Evolutionary conservation across 169 alveolate genomes (phyloP), one percentile per base, ranked within the genome.

Genomic region (Perkinsus chesapeaki): DNA sequence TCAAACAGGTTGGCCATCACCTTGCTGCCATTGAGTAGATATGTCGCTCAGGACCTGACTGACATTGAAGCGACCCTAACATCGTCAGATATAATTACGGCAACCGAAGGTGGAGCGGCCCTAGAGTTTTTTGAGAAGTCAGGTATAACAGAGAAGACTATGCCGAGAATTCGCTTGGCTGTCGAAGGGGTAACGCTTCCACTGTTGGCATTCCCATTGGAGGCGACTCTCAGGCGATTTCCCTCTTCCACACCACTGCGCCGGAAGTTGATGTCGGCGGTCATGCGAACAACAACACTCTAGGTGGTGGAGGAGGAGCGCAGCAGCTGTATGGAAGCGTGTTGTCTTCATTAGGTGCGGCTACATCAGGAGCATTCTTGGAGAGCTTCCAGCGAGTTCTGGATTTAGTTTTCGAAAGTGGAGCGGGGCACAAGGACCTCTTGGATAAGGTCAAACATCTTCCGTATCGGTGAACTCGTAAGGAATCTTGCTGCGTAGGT

Each of bases 121-220:
- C 48, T 91, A 9, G 93, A 91, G 82, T 12, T 91, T 36, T 91
- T 91, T 39, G 73, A 91, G 93, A 38, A 20, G 20, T 73, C 93
- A 7, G 93, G 93, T 20, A 91, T 91, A 73, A 91, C 93, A 0
- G 93, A 39, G 23, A 27, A 60, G 82, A 60, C 82, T 34, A 34
- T 60, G 31, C 12, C 82, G 23, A 60, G 82, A 23, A 60, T 60
- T 0, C 82, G 82, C 82, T 60, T 34, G 31, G 27, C 82, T 20
- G 37, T 60, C 31, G 82, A 60, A 60, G 82, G 82, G 3, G 82
- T 60, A 34, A 60, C 37, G 36, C 82, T 27, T 60, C 27, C 72
- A 47, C 27, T 60, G 31, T 60, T 60, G 82, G 12, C 82, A 16
- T 60, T 34, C 31, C 3, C 3, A 20, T 5, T 60, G 37, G 5